Evolutionary conservation across 2,329 filamentous ascomycete genomes (phyloP), one percentile per base, ranked within the genome.

Genomic region (Colletotrichum zoysiae): DNA sequence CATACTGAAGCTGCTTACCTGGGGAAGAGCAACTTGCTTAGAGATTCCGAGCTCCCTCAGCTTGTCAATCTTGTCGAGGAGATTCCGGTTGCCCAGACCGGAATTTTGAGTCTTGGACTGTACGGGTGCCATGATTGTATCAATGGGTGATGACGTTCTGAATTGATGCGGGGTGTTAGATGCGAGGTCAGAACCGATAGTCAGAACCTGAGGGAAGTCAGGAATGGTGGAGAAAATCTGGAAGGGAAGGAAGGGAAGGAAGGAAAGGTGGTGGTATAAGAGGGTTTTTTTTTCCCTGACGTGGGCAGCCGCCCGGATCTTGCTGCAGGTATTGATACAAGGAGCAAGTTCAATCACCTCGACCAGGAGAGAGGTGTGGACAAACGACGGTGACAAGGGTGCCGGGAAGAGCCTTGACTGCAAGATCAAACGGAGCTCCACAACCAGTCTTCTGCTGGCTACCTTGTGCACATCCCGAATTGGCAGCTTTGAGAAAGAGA

Each of bases 41-140:
- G 81, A 82, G 4, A 85, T 78, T 6, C 79, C 81, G 11, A 84
- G 78, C 67, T 83, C 78, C 0, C 77, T 74, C 20, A 79, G 76
- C 40, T 74, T 65, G 35, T 80, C 78, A 30, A 79, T 79, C 64
- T 79, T 79, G 12, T 71, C 69, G 11, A 79, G 69, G 1, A 70
- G 48, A 11, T 57, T 46, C 8, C 67, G 67, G 23, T 67, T 70
- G 14, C 67, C 67, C 23, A 70, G 20, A 6, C 67, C 57, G 12
- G 26, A 16, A 3, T 33, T 12, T 33, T 59, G 55, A 20, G 55
- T 23, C 26, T 56, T 58, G 16, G 67, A 70, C 14, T 65, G 67
- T 3, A 38, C 66, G 6, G 66, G 53, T 9, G 60, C 60, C 66
- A 69, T 59, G 53, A 7, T 18, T 55, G 42, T 50, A 20, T 16